Evolutionary conservation across 139 green algal species (phyloP).

Genomic region (Yamagishiella unicocca): DNA sequence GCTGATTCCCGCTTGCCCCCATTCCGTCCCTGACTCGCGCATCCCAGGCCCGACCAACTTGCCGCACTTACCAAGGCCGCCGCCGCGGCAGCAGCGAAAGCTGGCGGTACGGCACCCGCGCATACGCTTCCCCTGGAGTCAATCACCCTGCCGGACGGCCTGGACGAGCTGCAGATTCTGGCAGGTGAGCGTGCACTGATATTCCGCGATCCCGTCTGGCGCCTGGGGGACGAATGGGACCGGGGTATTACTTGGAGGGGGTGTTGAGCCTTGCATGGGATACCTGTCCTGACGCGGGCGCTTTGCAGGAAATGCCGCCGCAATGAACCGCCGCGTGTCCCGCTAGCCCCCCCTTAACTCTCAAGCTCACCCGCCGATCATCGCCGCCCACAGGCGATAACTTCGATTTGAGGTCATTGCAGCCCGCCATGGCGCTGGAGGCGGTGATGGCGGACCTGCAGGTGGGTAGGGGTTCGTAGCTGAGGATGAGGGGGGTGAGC

Average conservation of each 20-base stretch:
- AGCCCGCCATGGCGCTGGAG: conserved; percentile 20
- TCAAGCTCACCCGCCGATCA: background rate
- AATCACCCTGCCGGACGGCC: conserved; percentile 31
- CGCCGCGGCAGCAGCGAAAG: background rate
- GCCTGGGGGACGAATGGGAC: too few relatives aligned
- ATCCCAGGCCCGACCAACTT: conserved; percentile 27
- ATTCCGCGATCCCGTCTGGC: too few relatives aligned
- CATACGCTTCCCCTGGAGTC: conserved; percentile 24
- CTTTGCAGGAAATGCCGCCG: too few relatives aligned
- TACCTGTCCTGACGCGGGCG: too few relatives aligned
- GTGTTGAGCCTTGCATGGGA: too few relatives aligned
- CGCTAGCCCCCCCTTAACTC: background rate
- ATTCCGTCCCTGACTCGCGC: too few relatives aligned
- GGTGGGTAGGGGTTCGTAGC: background rate
- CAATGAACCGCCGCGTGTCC: too few relatives aligned
- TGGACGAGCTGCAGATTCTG: conserved; percentile 34
- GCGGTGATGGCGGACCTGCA: conserved; percentile 25
- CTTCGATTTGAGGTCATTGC: background rate
- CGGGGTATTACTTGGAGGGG: too few relatives aligned
- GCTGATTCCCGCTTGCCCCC: too few relatives aligned
- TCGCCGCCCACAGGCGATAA: background rate
- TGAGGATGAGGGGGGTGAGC: background rate
- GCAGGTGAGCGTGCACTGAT: too few relatives aligned
- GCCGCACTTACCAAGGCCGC: conserved; percentile 14
- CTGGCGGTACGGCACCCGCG: background rate